phyloP scores from a whole-genome alignment of 805 yeast species.

The Candida fluviatilis region DNA sequence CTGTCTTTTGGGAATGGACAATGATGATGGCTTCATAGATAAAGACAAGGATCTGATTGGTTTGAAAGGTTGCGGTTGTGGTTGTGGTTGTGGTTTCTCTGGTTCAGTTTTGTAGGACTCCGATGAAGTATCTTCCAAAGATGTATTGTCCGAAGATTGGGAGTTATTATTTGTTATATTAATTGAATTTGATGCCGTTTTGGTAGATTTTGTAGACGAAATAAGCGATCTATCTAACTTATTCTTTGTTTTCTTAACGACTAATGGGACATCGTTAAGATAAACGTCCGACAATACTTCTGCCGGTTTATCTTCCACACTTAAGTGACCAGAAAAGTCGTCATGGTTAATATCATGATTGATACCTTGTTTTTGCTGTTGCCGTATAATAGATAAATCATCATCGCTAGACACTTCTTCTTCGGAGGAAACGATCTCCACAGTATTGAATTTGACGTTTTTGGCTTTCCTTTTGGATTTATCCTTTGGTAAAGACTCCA shows the following conservation, averaged over 20 bases:
- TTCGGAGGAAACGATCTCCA: not conserved
- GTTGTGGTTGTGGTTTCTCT: no score
- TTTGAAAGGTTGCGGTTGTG: not conserved
- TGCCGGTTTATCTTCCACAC: conserved; percentile 31
- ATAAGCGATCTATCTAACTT: no score
- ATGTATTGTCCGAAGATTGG: no score
- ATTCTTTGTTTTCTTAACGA: conserved; percentile 22
- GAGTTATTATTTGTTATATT: not conserved
- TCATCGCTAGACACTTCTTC: not conserved
- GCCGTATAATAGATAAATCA: conserved; percentile 1
- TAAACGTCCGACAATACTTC: conserved; percentile 42
- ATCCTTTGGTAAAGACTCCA: not conserved
- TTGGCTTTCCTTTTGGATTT: not conserved
- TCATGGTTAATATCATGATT: conserved; percentile 9
- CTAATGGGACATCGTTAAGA: conserved; percentile 31
- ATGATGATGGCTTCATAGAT: not conserved
- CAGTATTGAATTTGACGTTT: not conserved
- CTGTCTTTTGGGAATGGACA: not conserved
- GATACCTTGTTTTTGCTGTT: conserved; percentile 2
- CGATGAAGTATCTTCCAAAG: no score
- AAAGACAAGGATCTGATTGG: not conserved
- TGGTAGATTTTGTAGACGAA: not conserved
- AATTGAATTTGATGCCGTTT: not conserved
- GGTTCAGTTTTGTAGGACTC: no score
- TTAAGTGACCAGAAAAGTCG: conserved; percentile 3